Evolutionary conservation across 257 asterid species (phyloP).

Genomic region (Nicotiana noctiflora): DNA sequence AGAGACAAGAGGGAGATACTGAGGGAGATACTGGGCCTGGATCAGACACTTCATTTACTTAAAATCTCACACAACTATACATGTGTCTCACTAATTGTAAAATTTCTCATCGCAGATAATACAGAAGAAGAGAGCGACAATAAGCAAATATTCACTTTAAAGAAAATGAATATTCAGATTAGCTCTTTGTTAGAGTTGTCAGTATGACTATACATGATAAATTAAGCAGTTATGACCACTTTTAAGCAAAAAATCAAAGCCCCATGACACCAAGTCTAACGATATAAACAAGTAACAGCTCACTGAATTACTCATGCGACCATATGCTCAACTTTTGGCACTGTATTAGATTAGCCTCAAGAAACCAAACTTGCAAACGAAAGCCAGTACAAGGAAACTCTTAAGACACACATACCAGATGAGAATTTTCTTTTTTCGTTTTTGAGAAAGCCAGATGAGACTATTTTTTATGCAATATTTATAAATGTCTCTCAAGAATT

Average conservation of each 20-base stretch:
- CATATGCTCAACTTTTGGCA: neutral
- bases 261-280: neutral
- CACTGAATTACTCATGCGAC: neutral
- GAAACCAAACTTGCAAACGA: neutral
- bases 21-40: too few species aligned
- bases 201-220: neutral
- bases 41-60: too few species aligned
- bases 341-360: neutral
- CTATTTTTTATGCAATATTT: neutral
- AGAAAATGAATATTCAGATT: neutral
- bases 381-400: neutral
- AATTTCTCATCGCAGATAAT: too few species aligned
- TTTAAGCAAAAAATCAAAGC: neutral
- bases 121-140: too few species aligned
- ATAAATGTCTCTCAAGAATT: neutral
- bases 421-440: neutral
- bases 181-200: conserved; percentile 2
- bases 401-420: neutral
- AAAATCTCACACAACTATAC: too few species aligned
- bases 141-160: too few species aligned
- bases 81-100: too few species aligned
- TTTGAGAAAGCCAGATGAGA: neutral
- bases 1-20: too few species aligned
- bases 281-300: neutral
- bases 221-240: neutral